Base-by-base conservation (phyloP, 257 asterid genomes). In the Knoxia roxburghii region DNA sequence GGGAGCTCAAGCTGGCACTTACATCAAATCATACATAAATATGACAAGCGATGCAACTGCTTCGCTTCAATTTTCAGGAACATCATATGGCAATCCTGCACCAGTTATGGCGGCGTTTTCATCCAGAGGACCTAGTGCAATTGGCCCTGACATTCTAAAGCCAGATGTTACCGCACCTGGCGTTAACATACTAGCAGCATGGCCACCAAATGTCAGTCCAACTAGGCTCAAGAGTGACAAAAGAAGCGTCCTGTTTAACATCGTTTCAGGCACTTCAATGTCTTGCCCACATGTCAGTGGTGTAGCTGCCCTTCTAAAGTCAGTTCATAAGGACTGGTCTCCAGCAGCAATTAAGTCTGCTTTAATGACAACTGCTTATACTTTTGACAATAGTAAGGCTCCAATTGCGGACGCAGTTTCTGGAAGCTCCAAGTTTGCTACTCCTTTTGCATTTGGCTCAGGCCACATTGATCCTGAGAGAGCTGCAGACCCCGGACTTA, bases 151-250 rank as follows among this genome's bases (percentile, higher is more conserved):
- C 23, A 76, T 84, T 21, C 73, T 89, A 73, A 91, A 91, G 67
- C 95, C 98, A 0, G 98, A 91, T 55, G 30, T 91, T 26, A 86
- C 88, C 2, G 95, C 87, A 29, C 98, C 98, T 9, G 96, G 95
- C 13, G 85, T 88, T 43, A 83, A 91, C 45, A 87, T 91, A 0
- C 37, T 91, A 72, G 98, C 94, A 2, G 95, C 98, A 2, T 89
- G 91, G 94, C 92, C 94, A 0, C 84, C 86, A 27, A 79, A 83
- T 53, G 17, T 84, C 8, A 77, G 91, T 13, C 98, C 96, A 33
- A 79, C 89, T 0, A 53, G 61, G 69, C 84, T 85, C 61, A 61
- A 74, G 24, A 70, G 40, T 29, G 97, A 91, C 77, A 79, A 54
- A 30, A 78, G 96, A 66, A 76, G 84, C 7, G 76, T 76, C 1